Conservation (phyloP, 139 green algal genomes). For the Diplosphaera chodatii region DNA sequence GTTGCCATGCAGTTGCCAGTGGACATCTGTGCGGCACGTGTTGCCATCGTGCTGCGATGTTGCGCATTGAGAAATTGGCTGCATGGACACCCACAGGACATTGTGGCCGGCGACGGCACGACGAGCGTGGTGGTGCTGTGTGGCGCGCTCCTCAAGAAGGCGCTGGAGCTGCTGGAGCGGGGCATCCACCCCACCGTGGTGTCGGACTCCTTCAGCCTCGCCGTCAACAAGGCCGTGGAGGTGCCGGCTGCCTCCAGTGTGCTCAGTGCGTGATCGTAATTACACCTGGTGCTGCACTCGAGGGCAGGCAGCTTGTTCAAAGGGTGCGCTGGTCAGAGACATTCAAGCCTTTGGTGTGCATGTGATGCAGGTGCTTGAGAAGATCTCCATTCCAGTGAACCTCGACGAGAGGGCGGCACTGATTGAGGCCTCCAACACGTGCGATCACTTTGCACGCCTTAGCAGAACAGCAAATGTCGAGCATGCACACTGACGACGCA, state of each 20-base stretch:
- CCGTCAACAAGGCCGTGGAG: conserved; percentile 72
- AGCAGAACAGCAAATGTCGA: too few relatives aligned
- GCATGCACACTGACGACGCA: too few relatives aligned
- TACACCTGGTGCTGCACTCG: too few relatives aligned
- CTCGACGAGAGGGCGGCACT: conserved; percentile 83
- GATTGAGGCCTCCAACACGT: conserved; percentile 90
- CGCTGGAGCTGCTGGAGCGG: conserved; percentile 71
- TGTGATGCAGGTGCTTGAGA: conserved; percentile 78
- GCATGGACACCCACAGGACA: conserved; percentile 78
- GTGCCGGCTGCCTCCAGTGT: conserved; percentile 31
- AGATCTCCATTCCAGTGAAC: conserved; percentile 79
- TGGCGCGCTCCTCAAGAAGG: conserved; percentile 89
- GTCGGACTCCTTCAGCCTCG: conserved; percentile 85
- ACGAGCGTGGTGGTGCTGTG: conserved; percentile 90
- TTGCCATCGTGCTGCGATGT: too few relatives aligned
- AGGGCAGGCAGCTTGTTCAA: too few relatives aligned
- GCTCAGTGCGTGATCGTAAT: not conserved
- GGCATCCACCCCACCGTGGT: conserved; percentile 95
- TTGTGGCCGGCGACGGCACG: conserved; percentile 96
- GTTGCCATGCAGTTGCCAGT: too few relatives aligned
- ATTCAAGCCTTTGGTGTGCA: too few relatives aligned
- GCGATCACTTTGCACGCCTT: too few relatives aligned
- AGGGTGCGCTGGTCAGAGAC: too few relatives aligned
- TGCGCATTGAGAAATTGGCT: too few relatives aligned
- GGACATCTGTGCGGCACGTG: too few relatives aligned